phyloP scores from a whole-genome alignment of 805 yeast genomes.

The Yarrowia sp. region DNA sequence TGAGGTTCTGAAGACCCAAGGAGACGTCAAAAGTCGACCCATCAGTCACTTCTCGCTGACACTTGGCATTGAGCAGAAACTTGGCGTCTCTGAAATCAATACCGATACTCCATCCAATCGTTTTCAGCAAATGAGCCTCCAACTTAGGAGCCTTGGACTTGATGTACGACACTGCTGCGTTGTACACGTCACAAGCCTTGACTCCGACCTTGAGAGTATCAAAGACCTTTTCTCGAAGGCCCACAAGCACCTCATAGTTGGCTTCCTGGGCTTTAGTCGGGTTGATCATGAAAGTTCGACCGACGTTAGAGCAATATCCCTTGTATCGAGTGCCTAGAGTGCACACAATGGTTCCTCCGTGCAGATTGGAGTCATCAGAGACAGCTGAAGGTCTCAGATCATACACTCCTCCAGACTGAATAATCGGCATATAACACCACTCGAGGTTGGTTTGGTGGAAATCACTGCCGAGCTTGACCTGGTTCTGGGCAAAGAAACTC shows the following conservation, averaged over 20 bases:
- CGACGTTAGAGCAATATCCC: slow-evolving; percentile 83
- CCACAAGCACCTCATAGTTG: slow-evolving; percentile 73
- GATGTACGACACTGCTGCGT: slow-evolving; percentile 58
- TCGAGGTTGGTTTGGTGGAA: slow-evolving; percentile 76
- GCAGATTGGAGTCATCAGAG: slow-evolving; percentile 61
- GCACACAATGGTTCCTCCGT: slow-evolving; percentile 76
- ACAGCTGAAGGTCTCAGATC: slow-evolving; percentile 82
- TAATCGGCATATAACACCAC: slow-evolving; percentile 91
- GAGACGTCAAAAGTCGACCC: slow-evolving; percentile 75
- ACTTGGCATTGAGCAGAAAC: slow-evolving; percentile 68
- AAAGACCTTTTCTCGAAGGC: slow-evolving; percentile 66
- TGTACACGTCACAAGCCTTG: slow-evolving; percentile 64
- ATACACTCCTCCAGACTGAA: slow-evolving; percentile 83
- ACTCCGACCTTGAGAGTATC: slow-evolving; percentile 64
- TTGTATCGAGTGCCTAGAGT: slow-evolving; percentile 85
- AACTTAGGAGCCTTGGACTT: slow-evolving; percentile 64
- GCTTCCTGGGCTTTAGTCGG: slow-evolving; percentile 76
- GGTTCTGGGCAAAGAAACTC: slow-evolving; percentile 60
- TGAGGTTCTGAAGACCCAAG: slow-evolving; percentile 70
- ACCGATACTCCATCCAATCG: slow-evolving; percentile 86
- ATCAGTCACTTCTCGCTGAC: slow-evolving; percentile 61
- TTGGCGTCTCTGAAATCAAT: slow-evolving; percentile 82
- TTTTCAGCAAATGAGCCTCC: slow-evolving; percentile 63
- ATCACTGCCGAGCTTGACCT: slow-evolving; percentile 57
- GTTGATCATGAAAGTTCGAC: slow-evolving; percentile 84